Evolutionary conservation across 257 asterid genomes (phyloP).

Genomic region (Penstemon newberryi): DNA sequence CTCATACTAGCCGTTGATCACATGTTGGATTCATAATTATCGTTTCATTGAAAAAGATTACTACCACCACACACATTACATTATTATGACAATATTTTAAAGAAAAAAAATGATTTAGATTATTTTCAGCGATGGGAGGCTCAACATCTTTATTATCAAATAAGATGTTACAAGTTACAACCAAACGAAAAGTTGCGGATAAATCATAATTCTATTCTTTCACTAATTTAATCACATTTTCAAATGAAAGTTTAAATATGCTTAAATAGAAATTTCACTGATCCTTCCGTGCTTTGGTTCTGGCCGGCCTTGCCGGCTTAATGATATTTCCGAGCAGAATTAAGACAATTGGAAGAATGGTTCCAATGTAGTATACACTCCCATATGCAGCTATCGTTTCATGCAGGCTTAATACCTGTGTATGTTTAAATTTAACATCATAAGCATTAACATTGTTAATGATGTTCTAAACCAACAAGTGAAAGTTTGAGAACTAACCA

Average conservation of each 20-base stretch:
- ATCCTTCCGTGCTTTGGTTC: constrained; percentile 69
- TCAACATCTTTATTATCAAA: constrained; percentile 20
- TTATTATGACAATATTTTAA: neutral
- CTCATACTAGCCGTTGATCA: no score
- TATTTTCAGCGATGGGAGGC: constrained; percentile 18
- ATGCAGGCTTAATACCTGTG: constrained; percentile 76
- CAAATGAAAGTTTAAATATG: constrained; percentile 21
- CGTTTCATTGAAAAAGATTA: no score
- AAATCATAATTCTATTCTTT: constrained; percentile 13
- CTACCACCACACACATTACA: no score
- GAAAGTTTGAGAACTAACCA: constrained; percentile 48
- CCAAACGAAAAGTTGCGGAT: constrained; percentile 28
- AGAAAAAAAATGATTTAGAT: constrained; percentile 12
- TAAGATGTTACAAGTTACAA: constrained; percentile 29
- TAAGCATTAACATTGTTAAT: neutral
- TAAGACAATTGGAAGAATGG: constrained; percentile 59
- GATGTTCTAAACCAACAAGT: neutral
- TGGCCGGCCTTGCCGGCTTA: constrained; percentile 70
- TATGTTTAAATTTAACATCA: neutral
- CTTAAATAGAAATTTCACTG: constrained; percentile 42
- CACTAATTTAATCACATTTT: constrained; percentile 25
- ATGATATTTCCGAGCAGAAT: constrained; percentile 70
- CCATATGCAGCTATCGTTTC: constrained; percentile 76
- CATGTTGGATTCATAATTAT: no score
- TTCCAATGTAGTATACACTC: constrained; percentile 87